phyloP scores from a whole-genome alignment of 1,284 basidiomycete species.

The Xanthoconium separans region DNA sequence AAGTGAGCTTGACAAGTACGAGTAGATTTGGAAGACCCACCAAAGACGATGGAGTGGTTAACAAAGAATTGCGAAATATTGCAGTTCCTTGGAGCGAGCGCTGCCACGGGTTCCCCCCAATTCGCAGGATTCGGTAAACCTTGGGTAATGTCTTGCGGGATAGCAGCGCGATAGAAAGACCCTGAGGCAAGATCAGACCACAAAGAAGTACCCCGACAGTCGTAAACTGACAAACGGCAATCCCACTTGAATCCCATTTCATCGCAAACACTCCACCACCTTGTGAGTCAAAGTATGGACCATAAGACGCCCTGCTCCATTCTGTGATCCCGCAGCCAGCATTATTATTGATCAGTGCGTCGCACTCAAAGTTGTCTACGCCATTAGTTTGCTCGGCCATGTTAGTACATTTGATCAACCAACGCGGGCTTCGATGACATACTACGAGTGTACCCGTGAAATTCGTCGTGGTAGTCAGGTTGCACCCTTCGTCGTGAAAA shows the following conservation, averaged over 20 bases:
- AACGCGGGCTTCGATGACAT: slow-evolving; percentile 13
- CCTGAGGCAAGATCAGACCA: slow-evolving; percentile 35
- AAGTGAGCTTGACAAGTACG: slow-evolving; percentile 11
- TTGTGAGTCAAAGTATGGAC: slow-evolving; percentile 53
- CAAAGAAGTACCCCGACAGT: slow-evolving; percentile 1
- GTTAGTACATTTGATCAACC: slow-evolving; percentile 8
- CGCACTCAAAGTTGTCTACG: slow-evolving; percentile 42
- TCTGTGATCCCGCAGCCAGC: slow-evolving; percentile 60
- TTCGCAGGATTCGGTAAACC: slow-evolving; percentile 43
- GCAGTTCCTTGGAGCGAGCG: slow-evolving; percentile 44
- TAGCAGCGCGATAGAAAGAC: slow-evolving; percentile 59
- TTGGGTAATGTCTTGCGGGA: slow-evolving; percentile 51
- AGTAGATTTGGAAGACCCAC: slow-evolving; percentile 30
- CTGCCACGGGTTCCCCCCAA: slow-evolving; percentile 56
- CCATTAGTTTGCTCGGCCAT: slow-evolving; percentile 34
- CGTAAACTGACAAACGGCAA: slow-evolving; percentile 51
- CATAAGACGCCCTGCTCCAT: slow-evolving; percentile 57
- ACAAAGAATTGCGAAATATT: slow-evolving; percentile 50
- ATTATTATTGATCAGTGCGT: slow-evolving; percentile 42
- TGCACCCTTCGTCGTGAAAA: slow-evolving; percentile 43
- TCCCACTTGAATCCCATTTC: slow-evolving; percentile 57
- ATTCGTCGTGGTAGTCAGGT: slow-evolving; percentile 41
- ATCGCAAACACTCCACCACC: slow-evolving; percentile 66
- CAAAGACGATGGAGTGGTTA: slow-evolving; percentile 65
- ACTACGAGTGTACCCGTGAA: slow-evolving; percentile 51